These are phyloP conservation scores for Fusarium transvaalense DNA, from an alignment of 2,329 filamentous ascomycete species.

Conservation along the genomic window DNA sequence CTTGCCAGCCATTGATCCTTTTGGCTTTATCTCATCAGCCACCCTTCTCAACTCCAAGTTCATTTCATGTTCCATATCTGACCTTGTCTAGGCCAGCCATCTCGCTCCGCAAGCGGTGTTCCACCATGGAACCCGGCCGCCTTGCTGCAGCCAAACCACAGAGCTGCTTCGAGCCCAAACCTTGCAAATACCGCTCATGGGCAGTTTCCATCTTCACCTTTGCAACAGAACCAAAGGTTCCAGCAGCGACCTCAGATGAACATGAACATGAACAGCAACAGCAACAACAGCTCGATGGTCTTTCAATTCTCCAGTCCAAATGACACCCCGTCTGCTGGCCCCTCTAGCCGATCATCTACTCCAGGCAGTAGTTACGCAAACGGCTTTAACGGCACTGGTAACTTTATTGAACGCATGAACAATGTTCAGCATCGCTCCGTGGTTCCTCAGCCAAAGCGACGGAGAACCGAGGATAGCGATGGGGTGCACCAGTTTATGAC, in stretches of 20 bases:
- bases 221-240: constrained; percentile 41
- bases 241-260: constrained; percentile 46
- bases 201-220: constrained; percentile 39
- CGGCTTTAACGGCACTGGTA: constrained; percentile 60
- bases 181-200: constrained; percentile 45
- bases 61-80: constrained; percentile 29
- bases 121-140: constrained; percentile 58
- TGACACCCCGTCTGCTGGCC: constrained; percentile 52
- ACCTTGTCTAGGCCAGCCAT: constrained; percentile 47
- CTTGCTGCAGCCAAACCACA: constrained; percentile 56
- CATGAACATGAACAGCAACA: constrained; percentile 51
- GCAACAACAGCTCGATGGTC: constrained; percentile 53
- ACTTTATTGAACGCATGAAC: constrained; percentile 81
- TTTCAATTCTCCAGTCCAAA: constrained; percentile 59
- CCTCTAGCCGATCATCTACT: constrained; percentile 53
- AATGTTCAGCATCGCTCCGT: constrained; percentile 75
- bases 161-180: constrained; percentile 48
- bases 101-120: constrained; percentile 46
- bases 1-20: neutral
- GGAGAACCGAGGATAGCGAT: constrained; percentile 66
- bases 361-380: constrained; percentile 46
- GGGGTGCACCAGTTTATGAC: constrained; percentile 56
- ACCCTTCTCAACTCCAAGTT: neutral
- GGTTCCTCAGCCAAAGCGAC: constrained; percentile 72
- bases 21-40: neutral